Evolutionary conservation across 2,329 filamentous ascomycete species (phyloP), one percentile per base, ranked within the genome.

Genomic region (Akanthomyces muscarius): DNA sequence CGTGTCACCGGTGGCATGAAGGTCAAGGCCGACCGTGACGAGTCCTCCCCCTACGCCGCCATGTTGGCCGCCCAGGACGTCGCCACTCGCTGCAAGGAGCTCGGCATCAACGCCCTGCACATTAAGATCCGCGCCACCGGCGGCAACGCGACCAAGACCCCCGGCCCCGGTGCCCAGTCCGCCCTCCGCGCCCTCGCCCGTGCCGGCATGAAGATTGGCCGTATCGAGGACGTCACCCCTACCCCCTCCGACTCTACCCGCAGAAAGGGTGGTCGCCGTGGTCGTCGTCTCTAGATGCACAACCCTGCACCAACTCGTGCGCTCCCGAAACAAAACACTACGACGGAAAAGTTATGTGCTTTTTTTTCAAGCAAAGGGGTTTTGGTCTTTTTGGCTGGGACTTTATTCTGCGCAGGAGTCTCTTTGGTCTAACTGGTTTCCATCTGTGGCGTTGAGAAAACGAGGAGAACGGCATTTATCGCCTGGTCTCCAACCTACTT

Each of bases 1-100:
- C 93, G 95, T 91, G 94, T 99, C 73, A 99, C 96, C 76, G 95
- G 96, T 85, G 96, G 96, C 79, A 99, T 99, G 95, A 99, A 99
- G 88, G 95, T 99, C 88, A 99, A 99, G 90, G 93, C 93, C 82
- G 93, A 99, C 79, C 94, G 95, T 87, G 95, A 99, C 85, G 95
- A 99, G 87, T 98, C 94, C 76, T 98, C 95, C 72, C 95, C 95
- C 75, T 99, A 99, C 87, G 95, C 95, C 76, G 95, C 95, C 83
- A 99, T 99, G 95, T 93, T 99, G 91, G 95, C 95, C 83, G 95
- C 95, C 71, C 95, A 99, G 87, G 93, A 97, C 80, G 92, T 96
- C 78, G 95, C 95, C 76, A 84, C 86, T 79, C 92, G 95, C 82
- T 87, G 84, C 84, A 86, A 87, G 83, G 84, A 87, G 79, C 79